Base-by-base conservation (phyloP, 2,329 filamentous ascomycete species). In the Tympanopsis confertula region DNA sequence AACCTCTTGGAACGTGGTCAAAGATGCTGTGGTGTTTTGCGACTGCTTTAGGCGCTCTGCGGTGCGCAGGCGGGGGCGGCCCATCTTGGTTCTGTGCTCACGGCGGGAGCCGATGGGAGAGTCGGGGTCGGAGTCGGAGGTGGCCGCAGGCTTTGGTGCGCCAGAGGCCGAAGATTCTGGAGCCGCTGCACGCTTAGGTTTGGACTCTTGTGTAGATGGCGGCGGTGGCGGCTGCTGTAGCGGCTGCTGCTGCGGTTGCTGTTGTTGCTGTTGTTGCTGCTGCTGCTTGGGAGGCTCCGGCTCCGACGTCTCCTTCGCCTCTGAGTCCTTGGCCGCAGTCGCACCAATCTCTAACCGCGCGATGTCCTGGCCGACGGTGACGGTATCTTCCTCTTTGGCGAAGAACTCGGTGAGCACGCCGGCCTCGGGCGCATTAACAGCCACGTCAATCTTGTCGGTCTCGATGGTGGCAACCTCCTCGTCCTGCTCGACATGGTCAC, bases 21-120 rank as follows among this genome's bases (percentile, higher is more conserved):
- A 63, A 15, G 84, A 74, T 59, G 83, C 83, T 51, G 67, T 68
- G 53, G 82, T 71, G 56, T 78, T 70, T 61, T 79, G 69, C 39
- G 79, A 84, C 55, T 83, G 68, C 48, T 70, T 73, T 39, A 85
- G 75, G 46, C 80, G 76, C 47, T 55, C 65, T 46, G 81, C 80
- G 50, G 85, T 85, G 44, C 77, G 80, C 68, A 82, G 82, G 63
- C 80, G 78, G 80, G 85, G 85, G 49, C 74, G 75, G 45, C 68
- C 70, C 46, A 80, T 46, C 42, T 54, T 56, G 43, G 53, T 53
- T n/a, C 22, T 7, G 22, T 26, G 7, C 22, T 26, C 22, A n/a
- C 22, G 7, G 22, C 22, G 22, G 22, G 7, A 10, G 22, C 22
- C 22, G 7, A 26, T 26, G 22, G 22, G 7, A 7, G 22, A 26